phyloP scores from a whole-genome alignment of 1,284 basidiomycete species.

The Moesziomyces sp. region DNA sequence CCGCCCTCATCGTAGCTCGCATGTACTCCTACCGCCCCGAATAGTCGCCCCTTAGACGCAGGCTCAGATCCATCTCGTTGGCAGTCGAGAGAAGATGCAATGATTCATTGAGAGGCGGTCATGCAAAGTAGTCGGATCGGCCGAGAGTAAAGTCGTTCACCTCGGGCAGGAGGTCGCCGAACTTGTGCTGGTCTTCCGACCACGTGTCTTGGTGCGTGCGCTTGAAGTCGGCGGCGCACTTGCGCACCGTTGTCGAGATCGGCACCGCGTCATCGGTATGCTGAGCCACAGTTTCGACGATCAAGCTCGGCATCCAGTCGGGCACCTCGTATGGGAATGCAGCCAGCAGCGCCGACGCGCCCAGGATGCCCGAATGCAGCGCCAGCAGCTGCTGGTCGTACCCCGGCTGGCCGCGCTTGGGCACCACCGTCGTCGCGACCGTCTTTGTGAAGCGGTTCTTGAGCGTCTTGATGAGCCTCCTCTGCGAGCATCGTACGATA shows the following conservation, averaged over 20 bases:
- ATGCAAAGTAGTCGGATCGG: conserved; percentile 64
- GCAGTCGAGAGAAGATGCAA: neutral
- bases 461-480: conserved; percentile 84
- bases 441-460: conserved; percentile 54
- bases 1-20: conserved; percentile 37
- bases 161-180: conserved; percentile 74
- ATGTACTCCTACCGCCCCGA: conserved; percentile 43
- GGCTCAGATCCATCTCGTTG: neutral
- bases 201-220: conserved; percentile 78
- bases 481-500: conserved; percentile 90
- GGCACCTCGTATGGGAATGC: conserved; percentile 87
- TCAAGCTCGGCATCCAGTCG: conserved; percentile 83
- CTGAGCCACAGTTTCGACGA: conserved; percentile 73
- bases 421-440: conserved; percentile 70
- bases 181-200: conserved; percentile 88
- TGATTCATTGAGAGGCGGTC: neutral
- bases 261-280: conserved; percentile 91
- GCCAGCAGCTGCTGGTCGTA: conserved; percentile 81
- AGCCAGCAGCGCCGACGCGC: conserved; percentile 81
- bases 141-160: conserved; percentile 64
- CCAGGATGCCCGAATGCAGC: conserved; percentile 89
- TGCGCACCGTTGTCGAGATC: conserved; percentile 87
- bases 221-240: conserved; percentile 88
- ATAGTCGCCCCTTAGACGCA: neutral
- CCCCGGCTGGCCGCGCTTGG: conserved; percentile 71